Evolutionary conservation across 805 yeast species (phyloP), one percentile per base, ranked within the genome.

Genomic region (Pichia nanzhaoensis): DNA sequence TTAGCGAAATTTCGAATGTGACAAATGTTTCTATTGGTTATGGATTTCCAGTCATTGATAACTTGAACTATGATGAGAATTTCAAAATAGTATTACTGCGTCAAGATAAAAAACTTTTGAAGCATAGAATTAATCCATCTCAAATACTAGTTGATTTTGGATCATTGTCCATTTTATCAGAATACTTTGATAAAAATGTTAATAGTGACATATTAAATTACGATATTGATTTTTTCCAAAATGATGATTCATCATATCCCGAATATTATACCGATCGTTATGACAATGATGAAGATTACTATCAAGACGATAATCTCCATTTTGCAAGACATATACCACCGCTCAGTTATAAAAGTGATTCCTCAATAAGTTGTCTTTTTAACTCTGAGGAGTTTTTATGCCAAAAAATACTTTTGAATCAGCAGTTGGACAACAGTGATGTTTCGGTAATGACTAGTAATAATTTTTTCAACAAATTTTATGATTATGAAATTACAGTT

Each of bases 61-160:
- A 37, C 17, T 24, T 28, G 9, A 34, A 12, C 7, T 16, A 37
- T 14, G 88, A 84, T 56, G 71, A 80, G 0, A 59, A 67, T 12
- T 65, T 76, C 0, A 80, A 85, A 0, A 84, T 84, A 64, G 80
- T 80, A 0, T 78, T 84, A 38, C 63, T 85, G 14, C 73, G 82
- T 51, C 82, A 80, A 51, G 89, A 84, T 41, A 61, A 73, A 10
- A 80, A 75, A 50, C 55, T 64, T n/a, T 58, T 84, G 1, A 85
- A 86, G 0, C 66, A 80, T n/a, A 60, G 72, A 33, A 59, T 82
- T 14, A 65, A 65, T 10, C 64, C 66, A 41, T 73, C 77, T 50
- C 64, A 68, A 14, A 66, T 83, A 33, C 53, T 68, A 12, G 60
- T 63, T 30, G 89, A 84, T 54, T 67, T 84, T 53, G 71, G 71